Conservation (phyloP, 2,329 filamentous ascomycete genomes). For the Stachybotrys echinatus region DNA sequence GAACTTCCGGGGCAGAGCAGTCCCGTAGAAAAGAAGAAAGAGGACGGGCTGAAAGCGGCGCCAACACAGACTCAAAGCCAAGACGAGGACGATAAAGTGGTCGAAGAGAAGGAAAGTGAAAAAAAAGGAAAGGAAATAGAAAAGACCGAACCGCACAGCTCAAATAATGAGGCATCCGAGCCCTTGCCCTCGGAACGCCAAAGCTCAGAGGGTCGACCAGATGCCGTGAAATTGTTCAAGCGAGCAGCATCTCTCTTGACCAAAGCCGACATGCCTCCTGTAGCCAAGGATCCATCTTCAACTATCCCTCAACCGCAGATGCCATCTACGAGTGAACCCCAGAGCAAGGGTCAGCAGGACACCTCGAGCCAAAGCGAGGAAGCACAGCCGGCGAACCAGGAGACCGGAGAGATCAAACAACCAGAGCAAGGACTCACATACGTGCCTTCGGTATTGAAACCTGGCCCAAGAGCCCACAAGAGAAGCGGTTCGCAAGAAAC, state of each 20-base stretch:
- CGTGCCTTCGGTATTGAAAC: conserved; percentile 7
- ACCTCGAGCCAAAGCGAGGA: no score
- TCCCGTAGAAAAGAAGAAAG: conserved; percentile 18
- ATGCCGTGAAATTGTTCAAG: background rate
- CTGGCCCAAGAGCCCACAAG: background rate
- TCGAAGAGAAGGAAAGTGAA: background rate
- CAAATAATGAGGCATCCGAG: background rate
- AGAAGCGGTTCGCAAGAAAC: background rate
- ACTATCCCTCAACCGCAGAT: background rate
- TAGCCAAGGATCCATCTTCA: background rate
- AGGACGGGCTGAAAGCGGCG: background rate
- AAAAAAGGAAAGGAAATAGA: background rate
- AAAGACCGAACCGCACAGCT: background rate
- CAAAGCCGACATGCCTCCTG: background rate
- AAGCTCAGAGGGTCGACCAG: background rate
- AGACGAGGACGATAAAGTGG: background rate
- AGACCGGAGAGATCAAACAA: background rate
- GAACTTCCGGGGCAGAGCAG: conserved; percentile 33
- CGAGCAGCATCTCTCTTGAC: background rate
- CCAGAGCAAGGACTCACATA: background rate
- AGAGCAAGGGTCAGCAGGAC: no score
- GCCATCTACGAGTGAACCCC: background rate
- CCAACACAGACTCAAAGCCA: background rate
- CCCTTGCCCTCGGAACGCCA: background rate
- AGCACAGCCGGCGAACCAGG: no score